phyloP scores from a whole-genome alignment of 2,329 filamentous ascomycete genomes.

The Fusarium lyarnte region DNA sequence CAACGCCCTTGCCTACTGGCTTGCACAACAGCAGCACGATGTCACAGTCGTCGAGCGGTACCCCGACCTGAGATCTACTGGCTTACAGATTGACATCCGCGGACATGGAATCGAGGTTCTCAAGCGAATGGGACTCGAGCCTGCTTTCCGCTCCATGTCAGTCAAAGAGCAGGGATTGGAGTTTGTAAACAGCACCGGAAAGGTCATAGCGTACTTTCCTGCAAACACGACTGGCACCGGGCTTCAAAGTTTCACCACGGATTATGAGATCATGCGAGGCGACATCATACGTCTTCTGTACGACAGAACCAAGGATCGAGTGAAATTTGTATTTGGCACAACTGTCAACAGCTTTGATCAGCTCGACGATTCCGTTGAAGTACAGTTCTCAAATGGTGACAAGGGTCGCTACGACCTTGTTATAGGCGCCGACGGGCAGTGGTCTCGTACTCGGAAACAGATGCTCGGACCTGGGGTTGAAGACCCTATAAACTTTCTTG shows the following conservation, averaged over 20 bases:
- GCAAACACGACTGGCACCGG: conserved; percentile 29
- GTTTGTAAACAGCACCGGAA: conserved; percentile 55
- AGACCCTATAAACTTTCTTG: conserved; percentile 42
- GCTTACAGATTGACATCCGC: conserved; percentile 65
- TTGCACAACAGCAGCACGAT: conserved; percentile 37
- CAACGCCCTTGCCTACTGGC: conserved; percentile 45
- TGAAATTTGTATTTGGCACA: conserved; percentile 44
- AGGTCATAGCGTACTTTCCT: conserved; percentile 50
- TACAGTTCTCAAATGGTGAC: conserved; percentile 55
- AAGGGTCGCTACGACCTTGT: conserved; percentile 59
- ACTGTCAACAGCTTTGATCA: conserved; percentile 47
- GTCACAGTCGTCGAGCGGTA: conserved; percentile 54
- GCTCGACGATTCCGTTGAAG: conserved; percentile 47
- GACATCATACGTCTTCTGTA: conserved; percentile 59
- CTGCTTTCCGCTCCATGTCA: conserved; percentile 45
- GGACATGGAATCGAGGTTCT: conserved; percentile 61
- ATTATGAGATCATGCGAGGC: conserved; percentile 65
- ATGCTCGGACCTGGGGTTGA: conserved; percentile 46
- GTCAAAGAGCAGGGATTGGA: conserved; percentile 60
- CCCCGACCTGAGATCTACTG: conserved; percentile 54
- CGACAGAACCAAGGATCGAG: conserved; percentile 45
- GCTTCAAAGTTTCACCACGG: conserved; percentile 53
- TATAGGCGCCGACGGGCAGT: conserved; percentile 65
- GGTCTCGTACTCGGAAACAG: conserved; percentile 58
- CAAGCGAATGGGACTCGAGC: conserved; percentile 44